Evolutionary conservation across 768 basidiomycete species (phyloP).

Genomic region (Panaeolus papilionaceus): DNA sequence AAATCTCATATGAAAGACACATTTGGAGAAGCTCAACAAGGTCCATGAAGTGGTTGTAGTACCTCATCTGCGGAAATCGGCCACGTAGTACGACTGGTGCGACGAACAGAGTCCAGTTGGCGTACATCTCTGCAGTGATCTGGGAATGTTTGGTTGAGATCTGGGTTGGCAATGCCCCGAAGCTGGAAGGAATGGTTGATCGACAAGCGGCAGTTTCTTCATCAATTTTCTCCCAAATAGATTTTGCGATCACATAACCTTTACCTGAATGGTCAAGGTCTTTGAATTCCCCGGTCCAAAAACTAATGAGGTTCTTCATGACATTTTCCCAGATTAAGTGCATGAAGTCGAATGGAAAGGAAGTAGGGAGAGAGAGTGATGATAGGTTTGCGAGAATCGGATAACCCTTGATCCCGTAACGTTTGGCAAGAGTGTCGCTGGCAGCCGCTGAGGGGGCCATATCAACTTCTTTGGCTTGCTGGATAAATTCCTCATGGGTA

Average conservation of each 20-base stretch:
- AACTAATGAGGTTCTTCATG: constrained; percentile 38
- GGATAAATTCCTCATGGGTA: constrained; percentile 28
- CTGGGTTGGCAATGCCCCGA: constrained; percentile 34
- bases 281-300: constrained; percentile 49
- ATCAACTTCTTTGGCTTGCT: constrained; percentile 29
- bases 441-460: constrained; percentile 25
- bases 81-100: constrained; percentile 37
- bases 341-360: constrained; percentile 50
- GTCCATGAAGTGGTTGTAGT: constrained; percentile 43
- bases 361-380: constrained; percentile 36
- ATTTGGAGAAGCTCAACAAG: constrained; percentile 41
- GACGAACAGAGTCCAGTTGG: constrained; percentile 35
- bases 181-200: constrained; percentile 39
- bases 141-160: constrained; percentile 29
- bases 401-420: constrained; percentile 16
- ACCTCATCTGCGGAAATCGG: constrained; percentile 38
- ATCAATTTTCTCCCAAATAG: constrained; percentile 43
- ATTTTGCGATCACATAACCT: constrained; percentile 33
- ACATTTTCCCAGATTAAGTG: constrained; percentile 51
- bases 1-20: constrained; percentile 40
- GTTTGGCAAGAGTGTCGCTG: constrained; percentile 20
- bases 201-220: constrained; percentile 32
- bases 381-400: constrained; percentile 34
- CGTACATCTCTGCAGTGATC: constrained; percentile 44
- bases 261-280: constrained; percentile 37